phyloP scores from a whole-genome alignment of 1,284 basidiomycete genomes.

The Omphalotus olearius region DNA sequence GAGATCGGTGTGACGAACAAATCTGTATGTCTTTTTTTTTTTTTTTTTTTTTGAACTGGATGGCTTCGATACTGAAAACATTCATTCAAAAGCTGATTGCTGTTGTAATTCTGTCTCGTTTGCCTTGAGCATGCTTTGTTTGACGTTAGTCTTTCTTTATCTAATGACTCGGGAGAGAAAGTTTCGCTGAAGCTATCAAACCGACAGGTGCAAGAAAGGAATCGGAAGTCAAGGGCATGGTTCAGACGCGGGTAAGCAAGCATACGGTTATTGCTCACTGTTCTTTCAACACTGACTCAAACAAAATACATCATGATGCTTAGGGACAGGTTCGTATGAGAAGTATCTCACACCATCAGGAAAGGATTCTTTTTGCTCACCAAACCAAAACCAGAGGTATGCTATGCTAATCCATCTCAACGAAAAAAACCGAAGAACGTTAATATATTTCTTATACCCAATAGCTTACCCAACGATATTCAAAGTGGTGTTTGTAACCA shows the following conservation, averaged over 20 bases:
- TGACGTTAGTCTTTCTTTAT: constrained; percentile 20
- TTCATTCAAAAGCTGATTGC: constrained; percentile 18
- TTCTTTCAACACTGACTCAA: too few species aligned
- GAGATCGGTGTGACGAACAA: constrained; percentile 25
- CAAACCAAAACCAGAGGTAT: constrained; percentile 21
- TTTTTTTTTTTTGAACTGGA: too few species aligned
- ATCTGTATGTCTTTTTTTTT: constrained; percentile 12
- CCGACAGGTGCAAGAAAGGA: too few species aligned
- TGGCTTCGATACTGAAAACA: not conserved
- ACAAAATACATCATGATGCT: too few species aligned
- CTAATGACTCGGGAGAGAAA: too few species aligned
- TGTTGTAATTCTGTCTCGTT: constrained; percentile 28
- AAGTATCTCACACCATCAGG: not conserved
- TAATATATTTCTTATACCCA: too few species aligned
- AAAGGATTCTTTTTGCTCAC: constrained; percentile 11
- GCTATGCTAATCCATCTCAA: not conserved
- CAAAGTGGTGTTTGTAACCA: constrained; percentile 21
- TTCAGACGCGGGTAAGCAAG: too few species aligned
- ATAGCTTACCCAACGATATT: constrained; percentile 17
- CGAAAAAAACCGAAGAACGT: too few species aligned
- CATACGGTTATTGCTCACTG: too few species aligned
- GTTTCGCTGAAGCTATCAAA: too few species aligned
- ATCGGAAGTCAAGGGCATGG: too few species aligned
- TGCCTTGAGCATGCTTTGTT: constrained; percentile 28
- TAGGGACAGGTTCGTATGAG: constrained; percentile 8